Base-by-base conservation (phyloP, 768 basidiomycete species). In the Albatrellus ellisii region DNA sequence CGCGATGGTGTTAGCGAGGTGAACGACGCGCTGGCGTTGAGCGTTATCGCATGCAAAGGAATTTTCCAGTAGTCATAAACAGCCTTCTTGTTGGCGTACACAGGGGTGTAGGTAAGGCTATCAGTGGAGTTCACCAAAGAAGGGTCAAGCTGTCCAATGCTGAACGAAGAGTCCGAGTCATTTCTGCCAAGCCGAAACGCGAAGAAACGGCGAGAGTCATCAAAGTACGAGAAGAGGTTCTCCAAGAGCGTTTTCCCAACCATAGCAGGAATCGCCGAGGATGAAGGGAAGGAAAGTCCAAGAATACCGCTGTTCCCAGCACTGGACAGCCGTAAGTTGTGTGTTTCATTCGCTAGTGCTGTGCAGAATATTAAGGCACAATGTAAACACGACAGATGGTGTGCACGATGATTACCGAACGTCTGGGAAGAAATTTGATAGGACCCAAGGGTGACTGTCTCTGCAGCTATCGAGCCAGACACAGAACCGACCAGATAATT, bases 11-110 rank as follows among this genome's bases (percentile, higher is more conserved):
- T 67, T 14, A 76, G 53, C 0, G 55, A 41, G 9, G 44, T 33
- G 26, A 79, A 59, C 0, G 37, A 24, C 12, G 54, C 35, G 18
- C 56, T 53, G 6, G 60, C 59, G 43, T 74, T 63, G 52, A 76
- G 57, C 9, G 64, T 68, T 42, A 78, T 46, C 33, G 54, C 54
- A 15, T 56, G 59, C 32, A 75, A 54, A 0, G 72, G 67, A 7
- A 77, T 53, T 46, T 76, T 77, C 76, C 75, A 78, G 54, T 69
- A 77, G 47, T 77, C 70, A 44, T 68, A 72, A 0, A 52, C 51
- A 40, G 54, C 52, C 8, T 50, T 48, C 52, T 12, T 60, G 56
- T 42, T 56, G 25, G 29, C 17, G 42, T 63, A 63, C 22, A 75
- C 70, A 35, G 65, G 56, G 6, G 59, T 64, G 43, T 59, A 62